A percentile compares a stretch with the other conserved stretches of the same genome.
These are phyloP conservation scores for Pezicula rhizophila DNA, from an alignment of 2,329 filamentous ascomycete genomes.

Conservation along the genomic window DNA sequence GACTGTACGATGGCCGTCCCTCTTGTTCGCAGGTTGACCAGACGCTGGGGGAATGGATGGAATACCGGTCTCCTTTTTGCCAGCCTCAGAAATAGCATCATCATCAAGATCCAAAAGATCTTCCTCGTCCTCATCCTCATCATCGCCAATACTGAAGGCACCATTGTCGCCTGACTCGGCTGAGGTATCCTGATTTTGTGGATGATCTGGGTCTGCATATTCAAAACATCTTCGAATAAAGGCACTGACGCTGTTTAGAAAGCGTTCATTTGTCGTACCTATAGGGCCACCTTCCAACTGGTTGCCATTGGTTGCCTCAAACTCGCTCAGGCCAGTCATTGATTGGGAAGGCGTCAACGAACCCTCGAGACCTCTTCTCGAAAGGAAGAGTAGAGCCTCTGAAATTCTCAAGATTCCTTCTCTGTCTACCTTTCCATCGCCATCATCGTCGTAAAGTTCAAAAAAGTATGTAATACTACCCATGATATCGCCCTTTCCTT, in stretches of 20 bases:
- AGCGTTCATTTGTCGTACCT: slow-evolving; percentile 74
- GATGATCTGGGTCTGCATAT: slow-evolving; percentile 89
- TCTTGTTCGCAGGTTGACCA: slow-evolving; percentile 5
- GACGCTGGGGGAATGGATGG: slow-evolving; percentile 14
- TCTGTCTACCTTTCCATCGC: slow-evolving; percentile 84
- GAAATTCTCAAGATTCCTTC: slow-evolving; percentile 94
- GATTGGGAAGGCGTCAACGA: slow-evolving; percentile 61
- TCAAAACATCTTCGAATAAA: slow-evolving; percentile 97
- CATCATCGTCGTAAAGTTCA: slow-evolving; percentile 89
- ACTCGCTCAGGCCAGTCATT: slow-evolving; percentile 43
- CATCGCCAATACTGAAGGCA: slow-evolving; percentile 72
- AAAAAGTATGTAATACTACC: slow-evolving; percentile 97
- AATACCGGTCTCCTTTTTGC: slow-evolving; percentile 22
- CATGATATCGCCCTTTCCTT: slow-evolving; percentile 94
- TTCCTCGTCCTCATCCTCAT: slow-evolving; percentile 52
- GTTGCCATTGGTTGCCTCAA: slow-evolving; percentile 29
- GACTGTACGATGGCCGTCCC: slow-evolving; percentile 31
- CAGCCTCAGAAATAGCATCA: slow-evolving; percentile 34
- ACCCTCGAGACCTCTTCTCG: slow-evolving; percentile 77
- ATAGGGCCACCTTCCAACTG: slow-evolving; percentile 29
- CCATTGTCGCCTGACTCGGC: slow-evolving; percentile 27
- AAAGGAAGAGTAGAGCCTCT: slow-evolving; percentile 88
- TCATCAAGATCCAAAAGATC: slow-evolving; percentile 55
- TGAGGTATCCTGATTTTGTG: slow-evolving; percentile 46
- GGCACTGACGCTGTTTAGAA: slow-evolving; percentile 86